Evolutionary conservation across 306 rosid species (phyloP), one percentile per base, ranked within the genome.

Genomic region (Quercus dentata): DNA sequence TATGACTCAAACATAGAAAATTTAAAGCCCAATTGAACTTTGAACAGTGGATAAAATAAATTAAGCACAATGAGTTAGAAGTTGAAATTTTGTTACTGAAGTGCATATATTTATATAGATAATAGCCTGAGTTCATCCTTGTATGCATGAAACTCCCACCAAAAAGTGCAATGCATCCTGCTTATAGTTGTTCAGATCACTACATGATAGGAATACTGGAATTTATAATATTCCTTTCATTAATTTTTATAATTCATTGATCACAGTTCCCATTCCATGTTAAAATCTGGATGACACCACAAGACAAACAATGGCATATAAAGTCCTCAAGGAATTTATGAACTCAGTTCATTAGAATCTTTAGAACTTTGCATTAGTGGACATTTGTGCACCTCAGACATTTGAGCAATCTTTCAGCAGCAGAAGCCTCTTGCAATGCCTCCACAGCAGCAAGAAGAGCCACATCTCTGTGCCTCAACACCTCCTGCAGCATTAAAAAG

Each of bases 341-440:
- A 15, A 31, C 23, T 31, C 10, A n/a, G n/a, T 68, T 35, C 11
- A n/a, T 19, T 18, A 35, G 15, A 8, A 67, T 67, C n/a, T 3
- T 35, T 72, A 62, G 19, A n/a, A 30, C 31, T 25, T 18, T 13
- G 31, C 69, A 69, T 17, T 31, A 74, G 76, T 14, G 9, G 20
- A 31, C 0, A 33, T 74, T 9, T 35, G 17, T 31, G 3, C 19
- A 83, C 87, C 85, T 74, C 55, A 77, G 51, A 74, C 83, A 77
- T 74, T 86, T 78, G 28, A 86, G 85, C 81, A 78, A 74, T 77
- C 61, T 74, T 58, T 86, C 81, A 27, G 78, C 79, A 8, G 81
- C 77, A 25, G 81, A 78, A 74, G 85, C 83, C 75, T 86, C 89
- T 70, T 86, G 81, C 79, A 86, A 76, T 74, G 84, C 83, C 54